These are phyloP conservation scores for Glomus cerebriforme DNA, from an alignment of 192 early-diverging fungal species.

Conservation along the genomic window DNA sequence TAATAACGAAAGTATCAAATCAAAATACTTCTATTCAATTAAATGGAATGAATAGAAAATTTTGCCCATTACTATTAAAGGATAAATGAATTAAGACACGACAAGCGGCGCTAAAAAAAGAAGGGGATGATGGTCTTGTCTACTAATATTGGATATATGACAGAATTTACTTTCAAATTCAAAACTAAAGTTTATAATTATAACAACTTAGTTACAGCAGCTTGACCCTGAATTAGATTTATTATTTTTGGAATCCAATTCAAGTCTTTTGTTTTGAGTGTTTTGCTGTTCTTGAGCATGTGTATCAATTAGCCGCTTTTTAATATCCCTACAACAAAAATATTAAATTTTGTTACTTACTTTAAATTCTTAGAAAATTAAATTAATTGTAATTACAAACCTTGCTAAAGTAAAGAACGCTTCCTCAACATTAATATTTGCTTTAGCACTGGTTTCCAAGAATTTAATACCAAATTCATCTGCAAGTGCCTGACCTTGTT, in stretches of 20 bases:
- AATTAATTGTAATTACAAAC: conserved; percentile 44
- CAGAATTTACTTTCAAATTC: no score
- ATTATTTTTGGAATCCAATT: not conserved
- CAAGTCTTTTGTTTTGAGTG: not conserved
- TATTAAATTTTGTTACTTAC: not conserved
- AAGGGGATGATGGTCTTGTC: no score
- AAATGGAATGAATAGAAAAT: not conserved
- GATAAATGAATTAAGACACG: no score
- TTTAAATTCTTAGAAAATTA: not conserved
- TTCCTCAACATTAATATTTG: conserved; percentile 96
- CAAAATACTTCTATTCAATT: not conserved
- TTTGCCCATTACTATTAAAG: not conserved
- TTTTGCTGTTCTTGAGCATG: conserved; percentile 16
- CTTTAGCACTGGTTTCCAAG: conserved; percentile 97
- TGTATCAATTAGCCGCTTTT: conserved; percentile 16
- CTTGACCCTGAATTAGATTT: not conserved
- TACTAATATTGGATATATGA: no score
- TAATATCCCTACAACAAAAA: conserved; percentile 6
- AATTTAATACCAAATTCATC: conserved; percentile 95
- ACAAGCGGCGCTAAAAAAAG: no score
- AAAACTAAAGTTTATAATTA: no score
- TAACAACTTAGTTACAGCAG: not conserved
- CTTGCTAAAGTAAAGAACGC: conserved; percentile 95
- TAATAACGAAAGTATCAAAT: not conserved
- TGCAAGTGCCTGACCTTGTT: conserved; percentile 93